Evolutionary conservation across 495 filamentous ascomycete species (phyloP).

Genomic region (Penicillium roqueforti): DNA sequence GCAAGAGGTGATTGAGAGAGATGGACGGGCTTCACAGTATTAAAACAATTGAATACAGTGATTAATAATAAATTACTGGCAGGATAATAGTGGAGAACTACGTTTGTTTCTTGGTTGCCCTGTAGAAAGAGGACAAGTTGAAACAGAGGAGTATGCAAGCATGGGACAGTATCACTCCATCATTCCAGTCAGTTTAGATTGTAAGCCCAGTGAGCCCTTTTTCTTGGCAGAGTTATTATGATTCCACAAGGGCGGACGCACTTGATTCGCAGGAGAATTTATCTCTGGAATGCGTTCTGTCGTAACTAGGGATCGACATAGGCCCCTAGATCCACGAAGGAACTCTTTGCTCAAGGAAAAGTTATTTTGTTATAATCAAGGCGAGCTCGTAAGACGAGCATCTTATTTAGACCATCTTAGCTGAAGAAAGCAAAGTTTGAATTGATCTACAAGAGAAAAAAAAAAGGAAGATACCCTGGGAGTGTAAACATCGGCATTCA

Average conservation of each 20-base stretch:
- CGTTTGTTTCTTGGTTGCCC: too few species aligned
- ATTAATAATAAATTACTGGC: too few species aligned
- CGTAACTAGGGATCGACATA: conserved; percentile 8
- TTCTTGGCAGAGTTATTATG: conserved; percentile 18
- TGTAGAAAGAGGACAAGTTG: too few species aligned
- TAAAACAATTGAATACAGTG: too few species aligned
- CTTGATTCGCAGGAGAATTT: conserved; percentile 1
- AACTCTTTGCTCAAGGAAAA: neutral
- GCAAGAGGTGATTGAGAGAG: too few species aligned
- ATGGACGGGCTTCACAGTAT: too few species aligned
- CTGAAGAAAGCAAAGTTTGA: neutral
- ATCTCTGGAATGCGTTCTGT: conserved; percentile 18
- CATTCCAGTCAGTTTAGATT: conserved; percentile 10
- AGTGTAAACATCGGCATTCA: conserved; percentile 10
- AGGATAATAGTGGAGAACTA: too few species aligned
- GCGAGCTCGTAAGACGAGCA: neutral
- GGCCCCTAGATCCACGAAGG: conserved; percentile 19
- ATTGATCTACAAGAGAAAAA: neutral
- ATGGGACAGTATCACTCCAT: neutral
- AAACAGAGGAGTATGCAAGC: neutral
- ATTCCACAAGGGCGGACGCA: neutral
- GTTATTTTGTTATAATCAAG: neutral
- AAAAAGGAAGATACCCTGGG: neutral
- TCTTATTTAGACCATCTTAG: neutral
- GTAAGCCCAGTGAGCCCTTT: too few species aligned